These are phyloP conservation scores for Apophysomyces trapeziformis DNA, from an alignment of 371 early-diverging fungal species.

Conservation along the genomic window DNA sequence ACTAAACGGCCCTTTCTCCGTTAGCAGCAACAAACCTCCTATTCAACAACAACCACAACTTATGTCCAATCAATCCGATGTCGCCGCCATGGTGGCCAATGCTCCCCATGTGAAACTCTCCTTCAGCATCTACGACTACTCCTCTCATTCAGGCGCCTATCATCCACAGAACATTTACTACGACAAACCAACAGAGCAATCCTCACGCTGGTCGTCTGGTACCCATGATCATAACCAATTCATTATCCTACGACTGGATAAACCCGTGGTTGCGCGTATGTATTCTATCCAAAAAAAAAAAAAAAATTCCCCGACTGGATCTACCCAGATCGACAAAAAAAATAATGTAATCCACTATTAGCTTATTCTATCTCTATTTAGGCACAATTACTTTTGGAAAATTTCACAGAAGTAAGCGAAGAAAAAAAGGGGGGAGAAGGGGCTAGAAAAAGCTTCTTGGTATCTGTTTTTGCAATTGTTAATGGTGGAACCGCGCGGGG, in stretches of 20 bases:
- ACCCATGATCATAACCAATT: slow-evolving; percentile 85
- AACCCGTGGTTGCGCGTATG: slow-evolving; percentile 75
- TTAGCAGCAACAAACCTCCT: background rate
- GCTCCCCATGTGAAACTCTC: slow-evolving; percentile 25
- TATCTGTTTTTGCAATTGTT: background rate
- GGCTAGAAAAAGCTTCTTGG: too few species aligned
- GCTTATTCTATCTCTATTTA: slow-evolving; percentile 23
- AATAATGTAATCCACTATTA: background rate
- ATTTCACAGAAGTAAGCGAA: slow-evolving; percentile 77
- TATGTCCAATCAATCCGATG: background rate
- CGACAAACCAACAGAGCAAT: slow-evolving; percentile 77
- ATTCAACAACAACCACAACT: background rate
- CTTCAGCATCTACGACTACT: slow-evolving; percentile 67
- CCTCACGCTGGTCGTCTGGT: slow-evolving; percentile 86
- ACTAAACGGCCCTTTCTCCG: too few species aligned
- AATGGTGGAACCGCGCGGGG: background rate
- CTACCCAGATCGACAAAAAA: background rate
- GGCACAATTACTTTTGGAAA: slow-evolving; percentile 95
- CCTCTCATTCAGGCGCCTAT: slow-evolving; percentile 78
- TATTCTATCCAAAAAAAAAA: background rate
- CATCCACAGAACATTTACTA: slow-evolving; percentile 79
- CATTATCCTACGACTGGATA: slow-evolving; percentile 75
- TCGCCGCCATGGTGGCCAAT: background rate
- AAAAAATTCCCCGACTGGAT: slow-evolving; percentile 4
- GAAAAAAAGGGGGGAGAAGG: background rate